Evolutionary conservation across 805 yeast species (phyloP).

Genomic region (Candida cerambycidarum): DNA sequence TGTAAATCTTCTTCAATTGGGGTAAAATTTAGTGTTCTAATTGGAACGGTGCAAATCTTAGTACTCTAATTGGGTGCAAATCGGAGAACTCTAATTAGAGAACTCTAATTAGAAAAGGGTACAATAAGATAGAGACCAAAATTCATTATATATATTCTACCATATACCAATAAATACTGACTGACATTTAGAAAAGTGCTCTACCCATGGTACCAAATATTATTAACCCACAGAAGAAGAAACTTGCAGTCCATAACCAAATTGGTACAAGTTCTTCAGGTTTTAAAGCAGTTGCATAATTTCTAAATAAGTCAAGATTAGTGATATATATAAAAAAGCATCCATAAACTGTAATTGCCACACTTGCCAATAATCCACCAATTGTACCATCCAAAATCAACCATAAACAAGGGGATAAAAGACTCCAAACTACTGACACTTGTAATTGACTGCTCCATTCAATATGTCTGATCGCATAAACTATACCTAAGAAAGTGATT

Average conservation of each 20-base stretch:
- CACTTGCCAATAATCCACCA: constrained; percentile 48
- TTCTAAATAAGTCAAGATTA: constrained; percentile 19
- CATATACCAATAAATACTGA: too few relatives aligned
- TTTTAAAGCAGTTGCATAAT: constrained; percentile 7
- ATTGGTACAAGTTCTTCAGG: constrained; percentile 38
- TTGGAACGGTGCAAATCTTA: too few relatives aligned
- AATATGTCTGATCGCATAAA: constrained; percentile 65
- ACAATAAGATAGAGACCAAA: too few relatives aligned
- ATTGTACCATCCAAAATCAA: constrained; percentile 59
- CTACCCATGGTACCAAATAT: constrained; percentile 72
- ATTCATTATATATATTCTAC: too few relatives aligned
- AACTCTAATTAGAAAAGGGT: too few relatives aligned
- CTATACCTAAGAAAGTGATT: constrained; percentile 67
- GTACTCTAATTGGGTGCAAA: too few relatives aligned
- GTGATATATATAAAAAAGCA: constrained; percentile 31
- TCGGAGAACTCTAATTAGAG: too few relatives aligned
- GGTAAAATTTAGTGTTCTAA: too few relatives aligned
- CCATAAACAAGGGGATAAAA: constrained; percentile 68
- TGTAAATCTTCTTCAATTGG: too few relatives aligned
- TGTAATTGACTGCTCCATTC: constrained; percentile 70
- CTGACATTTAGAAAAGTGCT: constrained; percentile 34
- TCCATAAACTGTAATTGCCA: constrained; percentile 30
- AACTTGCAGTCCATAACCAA: constrained; percentile 58
- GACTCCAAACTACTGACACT: constrained; percentile 61
- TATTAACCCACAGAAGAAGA: constrained; percentile 63